Base-by-base conservation (phyloP, 768 basidiomycete species). In the Panaeolus papilionaceus region DNA sequence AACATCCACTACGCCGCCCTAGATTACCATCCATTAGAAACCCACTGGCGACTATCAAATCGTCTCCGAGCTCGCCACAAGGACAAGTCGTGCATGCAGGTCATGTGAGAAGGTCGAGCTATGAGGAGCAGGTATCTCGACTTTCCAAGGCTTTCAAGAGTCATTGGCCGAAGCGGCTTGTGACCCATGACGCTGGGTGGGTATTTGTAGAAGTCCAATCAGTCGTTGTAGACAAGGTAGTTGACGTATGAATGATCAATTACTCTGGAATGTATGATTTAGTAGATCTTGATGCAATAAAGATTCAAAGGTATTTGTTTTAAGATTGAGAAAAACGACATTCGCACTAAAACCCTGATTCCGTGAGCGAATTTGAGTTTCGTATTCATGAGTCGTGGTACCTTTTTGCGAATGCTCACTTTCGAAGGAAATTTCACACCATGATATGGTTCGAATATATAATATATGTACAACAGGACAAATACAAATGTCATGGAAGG, bases 201-300 rank as follows among this genome's bases (percentile, higher is more conserved):
- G 63, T 64, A 23, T 26, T 64, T 14, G 63, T 64, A 26, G 63
- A 64, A 28, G 63, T 64, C 4, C 63, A 44, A 44, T 64, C 63
- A 14, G 38, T 64, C 4, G 49, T 64, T 4, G 49, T 38, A 37
- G 64, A 64, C 18, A 64, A 38, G 49, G 38, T 51, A 16, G 38
- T 64, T 10, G 45, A 28, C 26, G 44, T 49, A 38, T 64, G 44
- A 64, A 26, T 23, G 10, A 14, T 16, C 5, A 12, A 44, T 44
- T 49, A 20, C 9, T 23, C 8, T 23, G 8, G 20, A 49, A 20
- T 45, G 14, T 45, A 45, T 45, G 44, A 18, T 45, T 45, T 45
- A 40, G 10, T 40, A 40, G 39, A 33, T 33, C 33, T 33, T 33
- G 33, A 33, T 5, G 33, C 33, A 33, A 23, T 23, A 23, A 23